Evolutionary conservation across 768 basidiomycete species (phyloP).

Genomic region (Gloeophyllum trabeum): DNA sequence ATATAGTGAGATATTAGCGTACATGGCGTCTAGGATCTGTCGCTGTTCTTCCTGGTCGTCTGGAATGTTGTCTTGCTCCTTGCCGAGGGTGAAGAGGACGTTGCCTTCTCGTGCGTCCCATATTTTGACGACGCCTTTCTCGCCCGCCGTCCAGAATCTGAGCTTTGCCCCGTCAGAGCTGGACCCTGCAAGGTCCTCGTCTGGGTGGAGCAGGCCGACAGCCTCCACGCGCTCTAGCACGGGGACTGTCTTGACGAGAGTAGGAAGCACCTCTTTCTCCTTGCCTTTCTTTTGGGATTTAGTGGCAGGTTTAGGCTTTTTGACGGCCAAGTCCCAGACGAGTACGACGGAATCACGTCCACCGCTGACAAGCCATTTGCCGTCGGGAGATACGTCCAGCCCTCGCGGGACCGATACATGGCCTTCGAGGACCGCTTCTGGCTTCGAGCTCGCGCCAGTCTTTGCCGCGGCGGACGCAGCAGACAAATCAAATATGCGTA

Average conservation of each 20-base stretch:
- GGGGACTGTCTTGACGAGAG: constrained; percentile 69
- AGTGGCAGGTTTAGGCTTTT: constrained; percentile 9
- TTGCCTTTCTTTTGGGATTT: constrained; percentile 35
- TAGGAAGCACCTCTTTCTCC: constrained; percentile 36
- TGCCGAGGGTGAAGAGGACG: constrained; percentile 48
- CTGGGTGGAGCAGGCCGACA: constrained; percentile 54
- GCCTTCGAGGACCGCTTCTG: constrained; percentile 81
- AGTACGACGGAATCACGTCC: constrained; percentile 90
- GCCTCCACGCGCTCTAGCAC: constrained; percentile 82
- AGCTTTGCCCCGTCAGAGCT: constrained; percentile 29
- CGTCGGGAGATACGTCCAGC: constrained; percentile 75
- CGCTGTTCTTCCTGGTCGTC: constrained; percentile 67
- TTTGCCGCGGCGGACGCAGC: constrained; percentile 38
- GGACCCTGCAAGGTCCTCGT: constrained; percentile 36
- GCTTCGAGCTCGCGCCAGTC: constrained; percentile 43
- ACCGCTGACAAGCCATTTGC: constrained; percentile 82
- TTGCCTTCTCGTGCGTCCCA: constrained; percentile 72
- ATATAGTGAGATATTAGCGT: constrained; percentile 23
- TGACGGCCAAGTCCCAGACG: constrained; percentile 72
- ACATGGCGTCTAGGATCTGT: constrained; percentile 80
- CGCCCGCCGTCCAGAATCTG: constrained; percentile 82
- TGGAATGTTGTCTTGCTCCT: constrained; percentile 30
- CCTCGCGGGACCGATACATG: constrained; percentile 93
- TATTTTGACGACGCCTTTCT: constrained; percentile 75
- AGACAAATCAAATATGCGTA: constrained; percentile 86